Percentiles rank a stretch among this genome's conserved stretches.
These are phyloP conservation scores for Friedmanniomyces simplex DNA, from an alignment of 495 filamentous ascomycete genomes.

Conservation along the genomic window DNA sequence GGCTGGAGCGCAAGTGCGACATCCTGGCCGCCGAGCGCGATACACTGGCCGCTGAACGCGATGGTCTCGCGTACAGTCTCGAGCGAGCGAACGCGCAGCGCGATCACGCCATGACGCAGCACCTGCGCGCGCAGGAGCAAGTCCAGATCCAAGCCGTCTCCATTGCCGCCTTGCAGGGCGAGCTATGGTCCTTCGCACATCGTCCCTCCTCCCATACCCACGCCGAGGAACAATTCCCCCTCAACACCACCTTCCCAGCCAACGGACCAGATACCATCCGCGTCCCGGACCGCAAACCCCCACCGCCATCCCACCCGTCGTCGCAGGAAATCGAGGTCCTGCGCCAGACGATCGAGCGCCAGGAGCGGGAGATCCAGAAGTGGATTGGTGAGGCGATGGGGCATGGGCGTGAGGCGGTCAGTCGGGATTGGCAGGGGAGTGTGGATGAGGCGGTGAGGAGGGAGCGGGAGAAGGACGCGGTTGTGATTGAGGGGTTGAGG, in stretches of 20 bases:
- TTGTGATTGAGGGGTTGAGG: not conserved
- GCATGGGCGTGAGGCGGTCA: constrained; percentile 4
- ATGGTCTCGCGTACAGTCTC: too few species aligned
- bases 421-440: constrained; percentile 5
- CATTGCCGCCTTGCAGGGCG: not conserved
- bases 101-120: not conserved
- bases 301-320: too few species aligned
- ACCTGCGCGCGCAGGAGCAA: not conserved
- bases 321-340: too few species aligned
- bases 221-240: not conserved
- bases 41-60: not conserved
- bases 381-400: constrained; percentile 7
- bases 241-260: too few species aligned
- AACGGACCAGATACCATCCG: too few species aligned
- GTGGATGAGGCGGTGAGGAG: constrained; percentile 8
- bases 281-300: too few species aligned
- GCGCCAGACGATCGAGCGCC: not conserved
- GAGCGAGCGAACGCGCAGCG: not conserved
- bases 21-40: not conserved
- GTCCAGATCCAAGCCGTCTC: not conserved
- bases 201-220: not conserved
- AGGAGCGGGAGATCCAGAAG: not conserved
- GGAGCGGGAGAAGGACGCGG: constrained; percentile 8
- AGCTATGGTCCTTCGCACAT: not conserved
- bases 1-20: not conserved